Base-by-base conservation (phyloP, 2,329 filamentous ascomycete genomes). In the Curvularia sp. region DNA sequence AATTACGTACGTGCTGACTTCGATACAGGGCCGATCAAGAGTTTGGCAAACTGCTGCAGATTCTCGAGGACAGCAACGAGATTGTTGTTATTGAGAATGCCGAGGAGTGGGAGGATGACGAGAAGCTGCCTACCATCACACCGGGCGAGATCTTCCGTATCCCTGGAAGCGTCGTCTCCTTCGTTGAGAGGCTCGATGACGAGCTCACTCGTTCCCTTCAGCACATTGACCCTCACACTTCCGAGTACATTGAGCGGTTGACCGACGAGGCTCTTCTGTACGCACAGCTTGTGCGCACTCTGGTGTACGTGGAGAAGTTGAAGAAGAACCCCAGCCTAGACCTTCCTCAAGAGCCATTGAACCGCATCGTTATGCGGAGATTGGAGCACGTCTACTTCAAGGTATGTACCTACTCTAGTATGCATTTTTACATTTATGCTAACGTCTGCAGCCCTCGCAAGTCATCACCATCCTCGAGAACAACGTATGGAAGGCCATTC, bases 381-480 rank as follows among this genome's bases (percentile, higher is more conserved):
- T 82, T 99, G 65, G 96, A 99, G 81, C 96, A 99, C 79, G 86
- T 98, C 72, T 99, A 99, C 85, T 99, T 98, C 88, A 99, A 99
- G 86, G 88, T 89, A 78, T 66, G 82, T 24, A 30, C 12, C n/a
- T 10, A 6, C 13, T 35, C 18, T 39, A 3, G 12, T 10, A 8
- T 31, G 12, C 35, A 38, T 42, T 6, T 5, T 20, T 2, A 28
- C 20, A 30, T 35, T 53, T 49, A 53, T 69, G 39, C 70, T 76
- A 68, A 76, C 57, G 26, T 18, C 15, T n/a, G 4, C 52, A 89
- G 89, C 95, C 95, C 56, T 87, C 93, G 10, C 90, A 94, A 79
- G 94, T 99, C 46, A 89, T 97, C 73, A 90, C 89, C 77, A 97
- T 96, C 55, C 87, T 98, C 46, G 95, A 99, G 81, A 92, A 96